phyloP scores from a whole-genome alignment of 2,329 filamentous ascomycete species.

The Phaeoacremonium minimum region DNA sequence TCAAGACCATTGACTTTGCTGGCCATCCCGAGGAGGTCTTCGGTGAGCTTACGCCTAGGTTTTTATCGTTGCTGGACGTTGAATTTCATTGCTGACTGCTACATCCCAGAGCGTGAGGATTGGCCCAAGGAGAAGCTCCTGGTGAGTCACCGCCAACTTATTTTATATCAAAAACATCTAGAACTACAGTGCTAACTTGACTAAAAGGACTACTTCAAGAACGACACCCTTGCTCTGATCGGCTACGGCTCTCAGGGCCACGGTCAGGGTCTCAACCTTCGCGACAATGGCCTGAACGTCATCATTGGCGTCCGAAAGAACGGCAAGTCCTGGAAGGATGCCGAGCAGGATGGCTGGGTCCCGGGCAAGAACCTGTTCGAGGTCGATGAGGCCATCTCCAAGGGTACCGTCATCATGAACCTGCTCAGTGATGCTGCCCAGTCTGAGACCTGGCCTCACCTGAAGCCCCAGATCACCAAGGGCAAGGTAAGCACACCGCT shows the following conservation, averaged over 20 bases:
- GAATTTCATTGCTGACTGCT: neutral
- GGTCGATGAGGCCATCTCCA: conserved; percentile 90
- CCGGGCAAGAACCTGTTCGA: conserved; percentile 99
- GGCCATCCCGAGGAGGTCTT: conserved; percentile 92
- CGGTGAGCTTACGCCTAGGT: conserved; percentile 67
- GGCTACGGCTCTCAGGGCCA: conserved; percentile 98
- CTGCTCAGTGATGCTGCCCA: conserved; percentile 95
- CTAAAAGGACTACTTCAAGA: conserved; percentile 93
- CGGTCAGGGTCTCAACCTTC: conserved; percentile 98
- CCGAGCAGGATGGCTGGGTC: conserved; percentile 94
- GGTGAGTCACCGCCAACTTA: conserved; percentile 63
- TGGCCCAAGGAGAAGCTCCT: conserved; percentile 98
- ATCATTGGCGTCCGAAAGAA: conserved; percentile 98
- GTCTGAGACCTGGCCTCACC: conserved; percentile 96
- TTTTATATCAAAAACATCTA: conserved; percentile 4
- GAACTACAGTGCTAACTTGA: conserved; percentile 4
- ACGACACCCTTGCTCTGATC: conserved; percentile 98
- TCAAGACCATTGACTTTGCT: conserved; percentile 99
- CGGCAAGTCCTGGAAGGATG: conserved; percentile 97
- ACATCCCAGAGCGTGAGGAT: conserved; percentile 81
- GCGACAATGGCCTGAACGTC: conserved; percentile 99
- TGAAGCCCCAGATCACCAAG: conserved; percentile 98
- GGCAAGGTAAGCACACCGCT: conserved; percentile 66
- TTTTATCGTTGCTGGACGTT: conserved; percentile 4
- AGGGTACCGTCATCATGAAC: conserved; percentile 98